Percentiles rank a stretch among this genome's conserved stretches.
These are phyloP conservation scores for Colletotrichum melonis DNA, from an alignment of 2,329 filamentous ascomycete genomes.

Conservation along the genomic window DNA sequence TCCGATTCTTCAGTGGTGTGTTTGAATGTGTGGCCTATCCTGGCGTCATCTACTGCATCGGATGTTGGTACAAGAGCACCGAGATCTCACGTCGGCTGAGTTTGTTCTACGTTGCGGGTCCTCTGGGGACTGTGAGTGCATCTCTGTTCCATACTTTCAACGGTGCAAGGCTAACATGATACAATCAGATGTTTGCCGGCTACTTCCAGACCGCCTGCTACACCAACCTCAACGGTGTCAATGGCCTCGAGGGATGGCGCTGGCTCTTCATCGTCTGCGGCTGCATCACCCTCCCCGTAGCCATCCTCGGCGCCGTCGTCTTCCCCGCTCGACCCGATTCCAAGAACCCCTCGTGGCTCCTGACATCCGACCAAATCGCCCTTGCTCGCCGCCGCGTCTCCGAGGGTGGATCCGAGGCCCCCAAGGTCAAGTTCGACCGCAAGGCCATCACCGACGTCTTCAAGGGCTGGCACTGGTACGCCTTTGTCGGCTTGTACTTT, in stretches of 20 bases:
- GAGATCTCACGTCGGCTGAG: slow-evolving; percentile 23
- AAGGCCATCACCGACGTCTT: slow-evolving; percentile 51
- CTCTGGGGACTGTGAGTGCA: slow-evolving; percentile 6
- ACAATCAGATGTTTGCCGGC: slow-evolving; percentile 31
- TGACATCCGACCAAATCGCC: slow-evolving; percentile 41
- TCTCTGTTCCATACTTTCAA: not conserved
- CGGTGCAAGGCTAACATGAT: not conserved
- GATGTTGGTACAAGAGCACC: slow-evolving; percentile 27
- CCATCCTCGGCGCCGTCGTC: slow-evolving; percentile 19
- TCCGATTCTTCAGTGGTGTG: slow-evolving; percentile 34
- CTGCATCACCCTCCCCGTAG: slow-evolving; percentile 28
- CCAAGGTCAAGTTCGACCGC: slow-evolving; percentile 45
- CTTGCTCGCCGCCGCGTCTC: slow-evolving; percentile 42
- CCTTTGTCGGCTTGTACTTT: slow-evolving; percentile 48
- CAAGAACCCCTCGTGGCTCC: slow-evolving; percentile 43
- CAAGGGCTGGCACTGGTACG: slow-evolving; percentile 51
- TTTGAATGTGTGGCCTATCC: slow-evolving; percentile 23
- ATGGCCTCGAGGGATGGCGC: slow-evolving; percentile 29
- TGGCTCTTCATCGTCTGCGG: slow-evolving; percentile 34
- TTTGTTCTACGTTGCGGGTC: slow-evolving; percentile 23
- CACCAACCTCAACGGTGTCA: slow-evolving; percentile 28
- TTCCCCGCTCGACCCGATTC: slow-evolving; percentile 43
- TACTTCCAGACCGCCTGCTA: slow-evolving; percentile 33
- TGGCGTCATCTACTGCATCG: slow-evolving; percentile 22
- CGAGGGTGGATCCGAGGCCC: slow-evolving; percentile 41